Evolutionary conservation across 257 asterid genomes (phyloP).

Genomic region (Oldenlandia corymbosa): DNA sequence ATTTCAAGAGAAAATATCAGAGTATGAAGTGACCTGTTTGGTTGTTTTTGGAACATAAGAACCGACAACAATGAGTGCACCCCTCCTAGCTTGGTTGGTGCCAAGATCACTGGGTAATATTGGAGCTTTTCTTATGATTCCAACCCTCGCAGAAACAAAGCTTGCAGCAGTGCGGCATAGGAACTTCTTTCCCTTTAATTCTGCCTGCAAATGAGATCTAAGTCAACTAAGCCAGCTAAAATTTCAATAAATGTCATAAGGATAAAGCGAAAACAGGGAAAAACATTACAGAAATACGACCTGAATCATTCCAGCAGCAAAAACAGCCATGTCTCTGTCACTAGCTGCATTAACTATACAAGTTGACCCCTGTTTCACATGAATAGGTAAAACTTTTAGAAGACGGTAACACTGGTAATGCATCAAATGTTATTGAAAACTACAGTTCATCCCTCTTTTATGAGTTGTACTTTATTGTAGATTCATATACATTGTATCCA

Average conservation of each 20-base stretch:
- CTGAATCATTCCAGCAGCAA: constrained; percentile 97
- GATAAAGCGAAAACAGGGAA: constrained; percentile 13
- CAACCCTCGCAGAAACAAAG: constrained; percentile 91
- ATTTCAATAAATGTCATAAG: constrained; percentile 13
- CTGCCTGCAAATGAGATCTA: constrained; percentile 59
- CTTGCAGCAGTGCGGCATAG: constrained; percentile 99
- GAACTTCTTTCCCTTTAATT: constrained; percentile 80
- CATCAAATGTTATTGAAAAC: not conserved
- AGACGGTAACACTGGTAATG: not conserved
- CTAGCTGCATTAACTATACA: constrained; percentile 96
- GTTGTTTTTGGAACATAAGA: constrained; percentile 98
- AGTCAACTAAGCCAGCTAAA: constrained; percentile 18
- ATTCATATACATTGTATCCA: not conserved
- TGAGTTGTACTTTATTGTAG: not conserved
- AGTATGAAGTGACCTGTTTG: constrained; percentile 56
- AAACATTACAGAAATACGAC: constrained; percentile 26
- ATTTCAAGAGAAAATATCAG: constrained; percentile 11
- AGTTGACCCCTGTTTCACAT: constrained; percentile 70
- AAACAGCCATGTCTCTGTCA: constrained; percentile 92
- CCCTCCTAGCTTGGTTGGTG: constrained; percentile 42
- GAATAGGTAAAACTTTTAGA: not conserved
- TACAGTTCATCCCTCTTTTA: not conserved
- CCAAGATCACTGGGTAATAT: constrained; percentile 63
- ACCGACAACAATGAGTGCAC: constrained; percentile 93
- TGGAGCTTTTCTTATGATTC: constrained; percentile 77